These are phyloP conservation scores for Monilinia laxa DNA, from an alignment of 2,329 filamentous ascomycete genomes.

Conservation along the genomic window DNA sequence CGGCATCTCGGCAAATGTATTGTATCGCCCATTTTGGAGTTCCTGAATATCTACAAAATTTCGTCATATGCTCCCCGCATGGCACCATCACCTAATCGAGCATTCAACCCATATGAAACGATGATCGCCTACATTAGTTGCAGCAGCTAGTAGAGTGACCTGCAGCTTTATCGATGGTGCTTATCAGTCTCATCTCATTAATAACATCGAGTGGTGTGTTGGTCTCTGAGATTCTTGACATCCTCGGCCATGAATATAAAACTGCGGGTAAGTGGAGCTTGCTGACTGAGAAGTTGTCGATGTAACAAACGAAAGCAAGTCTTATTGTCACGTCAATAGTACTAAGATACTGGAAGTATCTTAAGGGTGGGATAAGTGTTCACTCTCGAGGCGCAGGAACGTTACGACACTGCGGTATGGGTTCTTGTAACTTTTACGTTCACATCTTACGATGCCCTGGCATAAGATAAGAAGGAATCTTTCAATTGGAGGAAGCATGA, in stretches of 20 bases:
- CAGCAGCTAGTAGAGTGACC: background rate
- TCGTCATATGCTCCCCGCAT: constrained; percentile 30
- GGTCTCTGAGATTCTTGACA: background rate
- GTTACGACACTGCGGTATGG: background rate
- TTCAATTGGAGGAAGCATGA: background rate
- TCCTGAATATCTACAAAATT: constrained; percentile 15
- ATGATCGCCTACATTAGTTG: background rate
- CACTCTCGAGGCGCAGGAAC: background rate
- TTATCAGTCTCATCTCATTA: background rate
- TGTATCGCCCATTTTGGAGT: background rate
- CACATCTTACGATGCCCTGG: background rate
- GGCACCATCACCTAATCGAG: constrained; percentile 25
- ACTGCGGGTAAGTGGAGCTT: background rate
- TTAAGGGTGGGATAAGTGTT: constrained; percentile 6
- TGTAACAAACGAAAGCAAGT: constrained; percentile 5
- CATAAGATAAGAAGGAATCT: constrained; percentile 4
- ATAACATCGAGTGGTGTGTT: background rate
- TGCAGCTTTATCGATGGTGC: background rate
- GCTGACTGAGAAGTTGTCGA: constrained; percentile 10
- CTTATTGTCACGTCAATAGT: constrained; percentile 15
- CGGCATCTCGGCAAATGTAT: background rate
- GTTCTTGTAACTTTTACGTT: background rate
- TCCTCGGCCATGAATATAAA: background rate
- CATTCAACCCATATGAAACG: background rate
- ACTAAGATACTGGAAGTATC: background rate